Conservation (phyloP, 805 yeast species). For the Pichia phayaonensis region DNA sequence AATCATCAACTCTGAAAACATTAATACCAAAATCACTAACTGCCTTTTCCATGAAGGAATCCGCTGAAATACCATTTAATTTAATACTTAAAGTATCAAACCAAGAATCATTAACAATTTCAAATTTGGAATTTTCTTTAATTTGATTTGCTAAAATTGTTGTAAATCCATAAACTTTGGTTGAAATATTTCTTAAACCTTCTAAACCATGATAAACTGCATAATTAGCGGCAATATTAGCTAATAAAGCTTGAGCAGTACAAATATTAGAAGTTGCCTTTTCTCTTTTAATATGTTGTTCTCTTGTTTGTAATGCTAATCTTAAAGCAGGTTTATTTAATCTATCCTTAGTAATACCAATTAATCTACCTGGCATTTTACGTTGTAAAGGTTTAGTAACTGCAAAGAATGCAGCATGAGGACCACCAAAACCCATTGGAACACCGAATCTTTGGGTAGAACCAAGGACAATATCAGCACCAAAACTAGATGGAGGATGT, state of each 20-base stretch:
- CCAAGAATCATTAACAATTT: slow-evolving; percentile 41
- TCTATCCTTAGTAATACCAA: slow-evolving; percentile 89
- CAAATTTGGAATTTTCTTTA: slow-evolving; percentile 32
- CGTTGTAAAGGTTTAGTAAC: slow-evolving; percentile 74
- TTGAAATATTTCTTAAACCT: slow-evolving; percentile 74
- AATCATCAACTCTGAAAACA: slow-evolving; percentile 56
- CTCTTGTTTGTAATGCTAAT: slow-evolving; percentile 94
- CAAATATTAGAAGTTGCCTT: slow-evolving; percentile 97
- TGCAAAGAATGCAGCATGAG: slow-evolving; percentile 96
- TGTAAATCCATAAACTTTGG: slow-evolving; percentile 68
- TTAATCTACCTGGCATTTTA: slow-evolving; percentile 93
- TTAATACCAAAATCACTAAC: slow-evolving; percentile 61
- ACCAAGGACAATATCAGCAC: slow-evolving; percentile 92
- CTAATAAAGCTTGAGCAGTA: slow-evolving; percentile 94
- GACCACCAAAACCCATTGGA: slow-evolving; percentile 97
- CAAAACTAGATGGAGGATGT: slow-evolving; percentile 75
- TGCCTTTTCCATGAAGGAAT: slow-evolving; percentile 50
- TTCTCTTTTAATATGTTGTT: slow-evolving; percentile 95
- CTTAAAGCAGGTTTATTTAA: slow-evolving; percentile 84
- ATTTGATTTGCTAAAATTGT: slow-evolving; percentile 60
- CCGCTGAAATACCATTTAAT: slow-evolving; percentile 44
- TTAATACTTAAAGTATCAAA: slow-evolving; percentile 82
- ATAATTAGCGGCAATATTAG: slow-evolving; percentile 92
- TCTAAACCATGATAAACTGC: slow-evolving; percentile 94
- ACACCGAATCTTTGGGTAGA: slow-evolving; percentile 95